Evolutionary conservation across 2,329 filamentous ascomycete genomes (phyloP).

Genomic region (Neurospora crassa): DNA sequence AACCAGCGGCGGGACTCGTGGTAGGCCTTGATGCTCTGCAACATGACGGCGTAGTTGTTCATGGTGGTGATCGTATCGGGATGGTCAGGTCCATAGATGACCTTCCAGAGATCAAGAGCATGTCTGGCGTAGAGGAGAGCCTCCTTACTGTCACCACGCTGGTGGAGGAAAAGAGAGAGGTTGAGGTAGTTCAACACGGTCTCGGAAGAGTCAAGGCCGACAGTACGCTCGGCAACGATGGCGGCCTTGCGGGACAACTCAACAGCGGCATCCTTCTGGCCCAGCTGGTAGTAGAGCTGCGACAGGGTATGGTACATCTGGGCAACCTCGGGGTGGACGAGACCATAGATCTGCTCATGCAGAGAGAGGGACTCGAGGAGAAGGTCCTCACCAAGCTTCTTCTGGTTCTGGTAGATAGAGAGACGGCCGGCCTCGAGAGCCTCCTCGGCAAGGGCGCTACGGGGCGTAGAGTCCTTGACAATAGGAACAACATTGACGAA

Average conservation of each 20-base stretch:
- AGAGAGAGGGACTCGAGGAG: constrained; percentile 91
- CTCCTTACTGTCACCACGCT: constrained; percentile 76
- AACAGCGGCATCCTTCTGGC: constrained; percentile 91
- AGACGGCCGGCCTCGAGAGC: constrained; percentile 92
- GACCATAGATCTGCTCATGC: constrained; percentile 97
- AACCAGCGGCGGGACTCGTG: constrained; percentile 95
- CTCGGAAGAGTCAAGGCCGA: constrained; percentile 88
- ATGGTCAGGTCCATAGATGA: constrained; percentile 88
- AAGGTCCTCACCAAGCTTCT: constrained; percentile 90
- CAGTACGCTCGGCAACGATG: constrained; percentile 87
- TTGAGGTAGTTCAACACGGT: constrained; percentile 95
- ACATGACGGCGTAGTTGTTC: constrained; percentile 98
- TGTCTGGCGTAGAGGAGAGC: constrained; percentile 88
- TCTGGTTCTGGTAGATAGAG: constrained; percentile 90
- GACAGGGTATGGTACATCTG: constrained; percentile 91
- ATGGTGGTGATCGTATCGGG: constrained; percentile 97
- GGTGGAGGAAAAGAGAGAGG: constrained; percentile 87
- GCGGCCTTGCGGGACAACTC: constrained; percentile 95
- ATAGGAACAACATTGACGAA: constrained; percentile 88
- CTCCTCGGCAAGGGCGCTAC: constrained; percentile 87
- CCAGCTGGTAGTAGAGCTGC: constrained; percentile 94
- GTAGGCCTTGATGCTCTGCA: constrained; percentile 90
- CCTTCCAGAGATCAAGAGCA: constrained; percentile 90
- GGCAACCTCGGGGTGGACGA: constrained; percentile 91
- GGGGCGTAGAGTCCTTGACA: constrained; percentile 87